Conservation (phyloP, 2,329 filamentous ascomycete species). For the Xylariaceae sp. region DNA sequence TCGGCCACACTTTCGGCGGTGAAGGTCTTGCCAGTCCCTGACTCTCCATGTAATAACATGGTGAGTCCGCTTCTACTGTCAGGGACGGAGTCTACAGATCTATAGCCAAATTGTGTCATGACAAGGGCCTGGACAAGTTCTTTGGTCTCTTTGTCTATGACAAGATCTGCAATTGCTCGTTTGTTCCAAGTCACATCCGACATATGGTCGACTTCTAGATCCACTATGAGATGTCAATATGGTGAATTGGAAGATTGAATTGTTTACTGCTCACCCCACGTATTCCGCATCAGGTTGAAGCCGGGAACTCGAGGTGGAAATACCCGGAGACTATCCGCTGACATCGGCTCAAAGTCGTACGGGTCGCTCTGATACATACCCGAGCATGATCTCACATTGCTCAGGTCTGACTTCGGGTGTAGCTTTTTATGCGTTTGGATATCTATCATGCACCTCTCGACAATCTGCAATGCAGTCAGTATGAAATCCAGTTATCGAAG, state of each 20-base stretch:
- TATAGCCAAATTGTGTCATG: not conserved
- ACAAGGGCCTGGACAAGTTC: constrained; percentile 4
- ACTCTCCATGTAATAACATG: constrained; percentile 5
- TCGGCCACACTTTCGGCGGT: constrained; percentile 14
- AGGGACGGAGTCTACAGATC: not conserved
- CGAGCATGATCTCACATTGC: not conserved
- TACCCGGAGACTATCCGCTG: not conserved
- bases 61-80: constrained; percentile 11
- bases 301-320: not conserved
- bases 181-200: constrained; percentile 3
- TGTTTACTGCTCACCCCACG: not conserved
- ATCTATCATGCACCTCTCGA: not conserved
- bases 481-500: not conserved
- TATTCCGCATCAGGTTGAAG: not conserved
- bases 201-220: not conserved
- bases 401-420: not conserved
- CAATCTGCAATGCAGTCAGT: not conserved
- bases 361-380: not conserved
- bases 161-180: not conserved
- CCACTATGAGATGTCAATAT: not conserved
- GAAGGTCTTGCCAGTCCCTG: constrained; percentile 10
- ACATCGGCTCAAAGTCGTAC: not conserved
- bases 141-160: not conserved
- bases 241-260: not conserved
- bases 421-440: not conserved